phyloP scores from a whole-genome alignment of 2,329 filamentous ascomycete genomes.

The Colletotrichum lini region DNA sequence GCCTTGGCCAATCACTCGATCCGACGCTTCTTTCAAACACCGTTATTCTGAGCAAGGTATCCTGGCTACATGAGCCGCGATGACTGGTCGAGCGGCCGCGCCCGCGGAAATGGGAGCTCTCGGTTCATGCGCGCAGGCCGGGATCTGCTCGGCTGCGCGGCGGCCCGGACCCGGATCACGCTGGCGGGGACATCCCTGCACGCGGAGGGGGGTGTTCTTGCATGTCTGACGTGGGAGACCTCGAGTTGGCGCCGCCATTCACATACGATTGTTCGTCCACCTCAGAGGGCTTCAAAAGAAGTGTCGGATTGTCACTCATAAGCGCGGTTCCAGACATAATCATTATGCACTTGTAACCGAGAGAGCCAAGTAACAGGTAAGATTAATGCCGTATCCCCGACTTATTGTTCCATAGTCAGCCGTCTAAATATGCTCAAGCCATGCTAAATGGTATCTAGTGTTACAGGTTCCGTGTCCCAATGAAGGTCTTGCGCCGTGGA shows the following conservation, averaged over 20 bases:
- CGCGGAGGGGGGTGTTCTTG: not conserved
- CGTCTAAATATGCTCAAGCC: slow-evolving; percentile 26
- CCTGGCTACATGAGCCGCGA: not conserved
- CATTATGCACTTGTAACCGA: not conserved
- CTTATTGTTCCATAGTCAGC: not conserved
- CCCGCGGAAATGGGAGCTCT: not conserved
- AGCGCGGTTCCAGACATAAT: no score
- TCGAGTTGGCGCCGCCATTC: no score
- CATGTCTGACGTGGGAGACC: not conserved
- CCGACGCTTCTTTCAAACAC: not conserved
- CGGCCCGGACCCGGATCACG: not conserved
- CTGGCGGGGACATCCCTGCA: slow-evolving; percentile 4
- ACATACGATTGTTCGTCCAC: not conserved
- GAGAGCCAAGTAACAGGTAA: no score
- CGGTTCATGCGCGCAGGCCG: slow-evolving; percentile 10
- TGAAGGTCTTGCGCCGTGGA: slow-evolving; percentile 30
- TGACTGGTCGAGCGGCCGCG: slow-evolving; percentile 10
- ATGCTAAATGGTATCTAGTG: slow-evolving; percentile 35
- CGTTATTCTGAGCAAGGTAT: not conserved
- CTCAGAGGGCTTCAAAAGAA: not conserved
- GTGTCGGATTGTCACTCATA: not conserved
- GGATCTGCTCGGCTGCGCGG: not conserved
- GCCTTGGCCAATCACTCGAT: not conserved
- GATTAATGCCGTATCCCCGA: not conserved
- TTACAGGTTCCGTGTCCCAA: slow-evolving; percentile 23